Percentiles rank a stretch among this genome's conserved stretches.
Conservation (phyloP, 371 early-diverging fungal genomes). For the Lichtheimia ornata region DNA sequence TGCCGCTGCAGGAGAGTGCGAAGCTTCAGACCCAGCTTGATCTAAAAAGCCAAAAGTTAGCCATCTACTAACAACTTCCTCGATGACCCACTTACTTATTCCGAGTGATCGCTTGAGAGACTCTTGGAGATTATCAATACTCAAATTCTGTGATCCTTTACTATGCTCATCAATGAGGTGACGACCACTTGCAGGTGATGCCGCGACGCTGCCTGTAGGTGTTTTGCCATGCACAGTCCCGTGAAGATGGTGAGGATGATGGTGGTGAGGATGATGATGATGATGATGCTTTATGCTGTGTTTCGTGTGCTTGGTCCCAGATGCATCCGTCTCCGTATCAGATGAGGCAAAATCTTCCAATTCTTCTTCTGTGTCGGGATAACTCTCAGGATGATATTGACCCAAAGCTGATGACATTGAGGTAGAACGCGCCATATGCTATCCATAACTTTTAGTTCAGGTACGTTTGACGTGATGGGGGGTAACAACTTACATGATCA, state of each 20-base stretch:
- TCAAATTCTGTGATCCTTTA: conserved; percentile 22
- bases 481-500: conserved; percentile 12
- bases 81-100: conserved; percentile 21
- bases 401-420: conserved; percentile 30
- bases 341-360: conserved; percentile 35
- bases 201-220: conserved; percentile 10
- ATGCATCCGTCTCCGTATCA: conserved; percentile 26
- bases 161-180: conserved; percentile 21
- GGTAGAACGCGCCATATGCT: conserved; percentile 30
- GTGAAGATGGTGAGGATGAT: conserved; percentile 12
- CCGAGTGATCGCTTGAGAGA: conserved; percentile 36
- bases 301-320: conserved; percentile 6
- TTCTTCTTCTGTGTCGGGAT: conserved; percentile 60
- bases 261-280: conserved; percentile 9
- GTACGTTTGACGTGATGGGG: neutral
- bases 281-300: conserved; percentile 5
- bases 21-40: conserved; percentile 10
- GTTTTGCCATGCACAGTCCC: conserved; percentile 16
- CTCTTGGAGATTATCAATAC: conserved; percentile 48
- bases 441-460: neutral
- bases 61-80: no score
- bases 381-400: conserved; percentile 29
- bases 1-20: conserved; percentile 21
- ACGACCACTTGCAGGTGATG: conserved; percentile 33
- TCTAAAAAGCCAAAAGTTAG: no score